These are phyloP conservation scores for Pyracantha coccinea DNA, from an alignment of 331 rosid species.

Conservation along the genomic window DNA sequence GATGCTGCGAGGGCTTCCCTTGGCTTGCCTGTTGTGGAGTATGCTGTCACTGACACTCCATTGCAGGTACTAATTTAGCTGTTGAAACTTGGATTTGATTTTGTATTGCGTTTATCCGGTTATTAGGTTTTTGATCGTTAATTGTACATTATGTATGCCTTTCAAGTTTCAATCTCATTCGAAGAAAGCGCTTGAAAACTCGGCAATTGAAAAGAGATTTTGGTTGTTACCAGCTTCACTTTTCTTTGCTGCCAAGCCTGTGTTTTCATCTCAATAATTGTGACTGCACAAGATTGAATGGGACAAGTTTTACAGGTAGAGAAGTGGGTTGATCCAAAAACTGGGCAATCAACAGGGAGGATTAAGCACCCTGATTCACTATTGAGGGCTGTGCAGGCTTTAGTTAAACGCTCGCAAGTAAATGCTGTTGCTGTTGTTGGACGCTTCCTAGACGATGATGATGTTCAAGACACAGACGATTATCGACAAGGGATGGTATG, in stretches of 20 bases:
- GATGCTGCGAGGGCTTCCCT: slow-evolving; percentile 91
- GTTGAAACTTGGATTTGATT: background rate
- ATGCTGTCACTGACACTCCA: slow-evolving; percentile 68
- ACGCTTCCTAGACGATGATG: slow-evolving; percentile 85
- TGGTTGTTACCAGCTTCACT: background rate
- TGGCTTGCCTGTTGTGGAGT: slow-evolving; percentile 80
- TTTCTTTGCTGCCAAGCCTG: background rate
- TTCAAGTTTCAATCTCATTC: background rate
- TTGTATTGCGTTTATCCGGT: background rate
- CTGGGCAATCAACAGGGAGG: slow-evolving; percentile 88
- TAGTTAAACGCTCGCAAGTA: slow-evolving; percentile 43
- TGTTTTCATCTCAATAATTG: background rate
- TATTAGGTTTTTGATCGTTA: background rate
- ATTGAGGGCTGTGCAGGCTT: slow-evolving; percentile 53
- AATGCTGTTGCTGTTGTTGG: slow-evolving; percentile 89
- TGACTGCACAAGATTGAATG: slow-evolving; percentile 17
- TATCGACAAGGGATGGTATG: slow-evolving; percentile 81
- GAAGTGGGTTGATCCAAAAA: slow-evolving; percentile 76
- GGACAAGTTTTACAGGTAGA: slow-evolving; percentile 52
- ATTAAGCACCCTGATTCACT: slow-evolving; percentile 71
- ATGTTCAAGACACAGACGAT: slow-evolving; percentile 55
- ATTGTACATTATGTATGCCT: background rate
- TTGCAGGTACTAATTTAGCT: slow-evolving; percentile 41
- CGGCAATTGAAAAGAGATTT: background rate
- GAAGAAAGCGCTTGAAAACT: background rate